phyloP scores from a whole-genome alignment of 2,329 filamentous ascomycete genomes.

The Aureobasidium subglaciale region DNA sequence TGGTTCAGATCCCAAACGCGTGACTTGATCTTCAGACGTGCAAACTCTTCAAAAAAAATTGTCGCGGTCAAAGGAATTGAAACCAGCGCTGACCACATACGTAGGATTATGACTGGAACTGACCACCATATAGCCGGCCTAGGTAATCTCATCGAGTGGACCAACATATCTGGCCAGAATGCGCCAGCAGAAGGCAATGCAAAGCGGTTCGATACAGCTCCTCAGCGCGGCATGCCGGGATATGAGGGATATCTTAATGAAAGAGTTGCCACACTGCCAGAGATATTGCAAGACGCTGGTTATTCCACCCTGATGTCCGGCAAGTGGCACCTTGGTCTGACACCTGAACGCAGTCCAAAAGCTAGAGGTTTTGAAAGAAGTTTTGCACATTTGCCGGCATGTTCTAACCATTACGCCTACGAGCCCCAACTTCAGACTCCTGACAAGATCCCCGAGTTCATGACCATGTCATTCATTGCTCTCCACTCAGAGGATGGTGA shows the following conservation, averaged over 20 bases:
- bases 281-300: conserved; percentile 51
- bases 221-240: conserved; percentile 51
- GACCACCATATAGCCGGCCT: conserved; percentile 55
- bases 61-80: background rate
- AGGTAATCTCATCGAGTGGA: conserved; percentile 54
- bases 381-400: conserved; percentile 55
- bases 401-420: conserved; percentile 51
- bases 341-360: conserved; percentile 49
- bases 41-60: too few relatives aligned
- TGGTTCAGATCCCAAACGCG: too few relatives aligned
- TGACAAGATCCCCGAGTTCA: conserved; percentile 34
- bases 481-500: conserved; percentile 34
- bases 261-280: conserved; percentile 51
- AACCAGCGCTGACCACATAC: background rate
- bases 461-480: conserved; percentile 37
- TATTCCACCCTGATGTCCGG: conserved; percentile 56
- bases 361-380: conserved; percentile 53
- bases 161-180: conserved; percentile 47
- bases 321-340: conserved; percentile 58
- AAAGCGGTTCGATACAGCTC: conserved; percentile 42
- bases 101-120: conserved; percentile 53
- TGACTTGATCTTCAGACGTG: too few relatives aligned
- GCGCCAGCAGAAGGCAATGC: conserved; percentile 42
- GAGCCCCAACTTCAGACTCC: conserved; percentile 38
- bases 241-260: conserved; percentile 60